Evolutionary conservation across 2,329 filamentous ascomycete genomes (phyloP).

Genomic region (Aspergillus costaricaensis): DNA sequence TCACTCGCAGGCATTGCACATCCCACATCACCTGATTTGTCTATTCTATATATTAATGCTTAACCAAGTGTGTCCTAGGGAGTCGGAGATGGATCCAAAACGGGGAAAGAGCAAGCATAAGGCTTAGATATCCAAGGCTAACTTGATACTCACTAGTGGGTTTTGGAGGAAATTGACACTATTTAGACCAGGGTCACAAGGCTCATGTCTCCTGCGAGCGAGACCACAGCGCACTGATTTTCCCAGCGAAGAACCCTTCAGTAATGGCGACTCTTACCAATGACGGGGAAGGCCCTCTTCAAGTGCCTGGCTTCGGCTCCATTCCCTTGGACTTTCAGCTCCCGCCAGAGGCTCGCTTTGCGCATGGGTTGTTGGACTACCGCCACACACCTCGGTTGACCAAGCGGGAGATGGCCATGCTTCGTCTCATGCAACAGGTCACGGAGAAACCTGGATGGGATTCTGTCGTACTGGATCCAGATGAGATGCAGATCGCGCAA

Average conservation of each 20-base stretch:
- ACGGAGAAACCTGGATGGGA: conserved; percentile 11
- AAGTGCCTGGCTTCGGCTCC: conserved; percentile 11
- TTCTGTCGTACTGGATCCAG: not conserved
- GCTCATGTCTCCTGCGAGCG: too few relatives aligned
- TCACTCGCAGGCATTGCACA: too few relatives aligned
- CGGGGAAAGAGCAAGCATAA: too few relatives aligned
- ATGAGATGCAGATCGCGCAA: conserved; percentile 6
- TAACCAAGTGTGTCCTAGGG: too few relatives aligned
- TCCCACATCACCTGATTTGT: not conserved
- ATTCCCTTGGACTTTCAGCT: conserved; percentile 13
- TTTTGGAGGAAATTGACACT: too few relatives aligned
- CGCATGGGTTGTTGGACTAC: conserved; percentile 14
- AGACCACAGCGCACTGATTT: too few relatives aligned
- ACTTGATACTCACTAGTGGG: too few relatives aligned
- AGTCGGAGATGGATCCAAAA: too few relatives aligned
- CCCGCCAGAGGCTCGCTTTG: conserved; percentile 10
- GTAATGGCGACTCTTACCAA: not conserved
- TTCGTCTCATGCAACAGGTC: conserved; percentile 15
- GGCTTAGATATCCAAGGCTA: too few relatives aligned
- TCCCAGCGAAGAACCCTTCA: too few relatives aligned
- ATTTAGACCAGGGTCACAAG: too few relatives aligned
- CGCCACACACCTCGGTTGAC: conserved; percentile 15
- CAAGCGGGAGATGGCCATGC: conserved; percentile 16
- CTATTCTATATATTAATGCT: too few relatives aligned
- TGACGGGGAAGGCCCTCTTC: conserved; percentile 1